These are phyloP conservation scores for Trichomonas vaginalis DNA, from an alignment of 208 protist species.

Conservation along the genomic window DNA sequence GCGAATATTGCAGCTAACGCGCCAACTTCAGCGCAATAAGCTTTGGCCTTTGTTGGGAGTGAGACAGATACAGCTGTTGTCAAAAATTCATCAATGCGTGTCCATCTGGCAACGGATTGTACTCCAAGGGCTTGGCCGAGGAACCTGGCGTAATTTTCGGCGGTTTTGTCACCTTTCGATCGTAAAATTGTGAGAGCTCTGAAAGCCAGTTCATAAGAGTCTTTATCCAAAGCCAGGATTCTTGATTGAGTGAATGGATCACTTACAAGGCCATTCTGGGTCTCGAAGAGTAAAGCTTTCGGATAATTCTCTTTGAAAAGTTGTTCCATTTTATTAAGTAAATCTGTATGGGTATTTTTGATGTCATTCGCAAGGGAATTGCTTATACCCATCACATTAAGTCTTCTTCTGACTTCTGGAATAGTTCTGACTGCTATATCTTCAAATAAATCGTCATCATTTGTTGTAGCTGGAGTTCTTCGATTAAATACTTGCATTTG, in stretches of 20 bases:
- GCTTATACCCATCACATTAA: background rate
- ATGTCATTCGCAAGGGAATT: background rate
- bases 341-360: background rate
- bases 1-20: background rate
- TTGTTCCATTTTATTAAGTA: background rate
- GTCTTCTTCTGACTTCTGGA: background rate
- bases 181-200: background rate
- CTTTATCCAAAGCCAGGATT: background rate
- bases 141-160: background rate
- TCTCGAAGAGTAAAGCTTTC: background rate
- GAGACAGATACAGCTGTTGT: background rate
- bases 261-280: background rate
- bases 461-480: background rate
- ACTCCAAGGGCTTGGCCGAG: background rate
- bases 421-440: background rate
- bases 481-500: background rate
- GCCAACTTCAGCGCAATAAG: background rate
- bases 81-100: background rate
- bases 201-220: background rate
- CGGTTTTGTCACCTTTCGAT: background rate
- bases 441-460: background rate
- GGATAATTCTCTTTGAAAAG: background rate
- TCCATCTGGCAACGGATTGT: background rate
- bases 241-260: background rate
- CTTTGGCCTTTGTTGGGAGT: background rate